Evolutionary conservation across 2,329 filamentous ascomycete genomes (phyloP), one percentile per base, ranked within the genome.

Genomic region (Scedosporium boydii): DNA sequence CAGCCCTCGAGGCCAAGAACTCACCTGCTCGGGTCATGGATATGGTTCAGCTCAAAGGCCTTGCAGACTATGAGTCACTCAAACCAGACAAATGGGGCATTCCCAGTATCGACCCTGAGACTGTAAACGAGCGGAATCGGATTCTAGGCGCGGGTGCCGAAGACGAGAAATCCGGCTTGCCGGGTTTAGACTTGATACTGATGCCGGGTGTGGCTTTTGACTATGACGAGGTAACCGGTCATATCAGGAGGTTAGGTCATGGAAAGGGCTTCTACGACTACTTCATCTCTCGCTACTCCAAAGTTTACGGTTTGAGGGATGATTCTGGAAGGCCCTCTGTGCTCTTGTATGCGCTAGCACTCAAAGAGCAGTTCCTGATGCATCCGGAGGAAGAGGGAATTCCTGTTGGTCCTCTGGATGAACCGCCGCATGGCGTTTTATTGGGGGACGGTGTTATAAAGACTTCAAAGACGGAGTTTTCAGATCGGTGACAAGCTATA

Each of bases 241-340:
- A 77, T 12, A 82, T 95, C 64, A 84, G 88, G 67, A 84, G 95
- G 68, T 82, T 98, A 21, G 95, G 95, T 48, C 95, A 99, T 74
- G 95, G 95, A 63, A 96, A 91, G 74, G 95, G 95, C 38, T 99
- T 96, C 77, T 99, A 99, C 79, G 95, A 99, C 77, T 89, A 87
- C 74, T 99, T 96, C 74, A 77, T 99, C 71, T 85, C 88, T 70
- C 85, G 88, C 68, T 96, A 93, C 69, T 73, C 77, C 60, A 71
- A 82, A 73, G 81, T 74, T 73, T 64, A 69, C 29, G 72, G 71
- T 57, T 66, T 74, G 58, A 70, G 72, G 62, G 70, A 72, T 51
- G 71, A 70, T 44, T 70, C 70, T 51, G 67, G 71, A 38, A 69
- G 72, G 60, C 70, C 71, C 62, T 72, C 77, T 69, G 73, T 83